phyloP scores from a whole-genome alignment of 306 rosid species.

The Arachis hypogaea region DNA sequence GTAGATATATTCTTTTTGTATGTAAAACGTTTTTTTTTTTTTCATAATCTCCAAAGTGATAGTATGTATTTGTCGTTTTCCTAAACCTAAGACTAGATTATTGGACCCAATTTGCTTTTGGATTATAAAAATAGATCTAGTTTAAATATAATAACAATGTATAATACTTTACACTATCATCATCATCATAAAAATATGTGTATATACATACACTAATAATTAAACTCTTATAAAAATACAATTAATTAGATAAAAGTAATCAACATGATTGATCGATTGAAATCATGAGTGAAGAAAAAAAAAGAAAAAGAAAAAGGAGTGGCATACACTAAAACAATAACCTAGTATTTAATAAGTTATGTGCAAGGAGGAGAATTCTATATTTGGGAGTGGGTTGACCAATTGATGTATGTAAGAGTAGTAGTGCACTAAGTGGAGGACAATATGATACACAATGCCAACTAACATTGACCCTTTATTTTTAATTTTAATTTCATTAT shows the following conservation, averaged over 20 bases:
- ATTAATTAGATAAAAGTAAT: background rate
- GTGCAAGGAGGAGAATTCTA: constrained; percentile 21
- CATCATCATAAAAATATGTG: too few species aligned
- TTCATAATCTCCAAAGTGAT: constrained; percentile 2
- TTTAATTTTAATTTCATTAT: constrained; percentile 21
- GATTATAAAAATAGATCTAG: constrained; percentile 1
- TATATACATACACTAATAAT: too few species aligned
- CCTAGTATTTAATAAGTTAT: constrained; percentile 7
- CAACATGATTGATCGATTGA: constrained; percentile 31
- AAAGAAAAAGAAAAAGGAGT: constrained; percentile 14
- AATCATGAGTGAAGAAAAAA: constrained; percentile 8
- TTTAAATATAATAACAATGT: too few species aligned
- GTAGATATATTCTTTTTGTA: background rate
- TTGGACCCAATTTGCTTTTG: constrained; percentile 22
- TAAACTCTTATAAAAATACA: too few species aligned
- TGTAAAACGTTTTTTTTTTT: background rate
- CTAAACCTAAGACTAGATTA: background rate
- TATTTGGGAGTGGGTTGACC: constrained; percentile 38
- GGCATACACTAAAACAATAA: constrained; percentile 10
- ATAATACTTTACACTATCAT: too few species aligned
- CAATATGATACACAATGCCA: constrained; percentile 51
- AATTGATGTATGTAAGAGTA: constrained; percentile 36
- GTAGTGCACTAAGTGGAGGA: constrained; percentile 43
- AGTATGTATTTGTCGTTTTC: background rate
- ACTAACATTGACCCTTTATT: constrained; percentile 26